Conservation (phyloP, 2,329 filamentous ascomycete genomes). For the Xylariaceae sp. region DNA sequence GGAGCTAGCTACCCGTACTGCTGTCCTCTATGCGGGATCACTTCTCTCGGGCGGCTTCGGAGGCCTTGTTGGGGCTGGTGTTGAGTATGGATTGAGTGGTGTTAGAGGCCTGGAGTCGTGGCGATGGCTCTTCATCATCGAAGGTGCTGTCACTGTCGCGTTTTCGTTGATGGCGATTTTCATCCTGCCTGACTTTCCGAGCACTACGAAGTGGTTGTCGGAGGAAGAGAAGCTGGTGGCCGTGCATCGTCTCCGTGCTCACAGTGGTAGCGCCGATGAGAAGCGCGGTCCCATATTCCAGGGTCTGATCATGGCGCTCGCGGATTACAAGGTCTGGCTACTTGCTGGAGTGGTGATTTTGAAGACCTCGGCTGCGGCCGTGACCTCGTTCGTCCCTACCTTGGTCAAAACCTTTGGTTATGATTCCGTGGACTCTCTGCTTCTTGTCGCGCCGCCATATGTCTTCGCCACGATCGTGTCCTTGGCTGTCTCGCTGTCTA, state of each 20-base stretch:
- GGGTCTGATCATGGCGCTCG: slow-evolving; percentile 46
- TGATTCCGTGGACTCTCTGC: slow-evolving; percentile 45
- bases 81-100: slow-evolving; percentile 52
- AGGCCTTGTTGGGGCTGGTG: slow-evolving; percentile 56
- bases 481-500: slow-evolving; percentile 46
- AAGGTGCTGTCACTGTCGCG: slow-evolving; percentile 57
- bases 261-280: slow-evolving; percentile 43
- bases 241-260: slow-evolving; percentile 44
- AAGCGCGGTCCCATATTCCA: slow-evolving; percentile 37
- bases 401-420: slow-evolving; percentile 49
- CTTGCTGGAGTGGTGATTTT: slow-evolving; percentile 41
- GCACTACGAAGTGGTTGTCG: slow-evolving; percentile 42
- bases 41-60: slow-evolving; percentile 46
- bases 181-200: slow-evolving; percentile 33
- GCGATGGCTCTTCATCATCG: slow-evolving; percentile 51
- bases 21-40: slow-evolving; percentile 35
- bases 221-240: slow-evolving; percentile 45
- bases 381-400: slow-evolving; percentile 38
- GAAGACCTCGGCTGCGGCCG: slow-evolving; percentile 30
- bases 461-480: slow-evolving; percentile 44
- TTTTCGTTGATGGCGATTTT: slow-evolving; percentile 60
- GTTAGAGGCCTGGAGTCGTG: slow-evolving; percentile 43
- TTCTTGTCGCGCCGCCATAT: slow-evolving; percentile 51
- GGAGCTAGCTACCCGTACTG: slow-evolving; percentile 22
- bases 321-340: slow-evolving; percentile 49